These are phyloP conservation scores for Pleurotus citrinopileatus DNA, from an alignment of 768 basidiomycete species.

Conservation along the genomic window DNA sequence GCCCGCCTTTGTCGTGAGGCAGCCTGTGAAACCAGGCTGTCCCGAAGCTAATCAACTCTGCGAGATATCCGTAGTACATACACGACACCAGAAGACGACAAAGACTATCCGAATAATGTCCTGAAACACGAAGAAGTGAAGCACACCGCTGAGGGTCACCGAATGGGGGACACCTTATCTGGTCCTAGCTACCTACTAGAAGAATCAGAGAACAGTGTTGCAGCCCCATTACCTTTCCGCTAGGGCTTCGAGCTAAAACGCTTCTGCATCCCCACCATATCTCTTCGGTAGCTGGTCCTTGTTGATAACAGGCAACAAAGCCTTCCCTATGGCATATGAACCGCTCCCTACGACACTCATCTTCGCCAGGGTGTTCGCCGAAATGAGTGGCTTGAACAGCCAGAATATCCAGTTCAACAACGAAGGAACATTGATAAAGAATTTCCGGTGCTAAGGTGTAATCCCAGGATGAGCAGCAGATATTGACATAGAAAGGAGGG, in stretches of 20 bases:
- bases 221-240: too few relatives aligned
- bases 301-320: conserved; percentile 57
- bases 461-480: not conserved
- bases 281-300: conserved; percentile 56
- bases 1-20: too few relatives aligned
- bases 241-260: conserved; percentile 41
- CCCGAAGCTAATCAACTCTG: too few relatives aligned
- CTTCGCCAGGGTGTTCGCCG: conserved; percentile 74
- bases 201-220: too few relatives aligned
- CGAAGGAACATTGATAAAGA: conserved; percentile 79
- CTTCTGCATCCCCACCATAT: conserved; percentile 68
- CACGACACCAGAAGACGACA: too few relatives aligned
- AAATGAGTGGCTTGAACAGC: conserved; percentile 73
- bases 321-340: conserved; percentile 52
- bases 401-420: conserved; percentile 82
- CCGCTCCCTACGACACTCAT: conserved; percentile 76
- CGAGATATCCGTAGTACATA: too few relatives aligned
- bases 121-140: too few relatives aligned
- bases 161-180: too few relatives aligned
- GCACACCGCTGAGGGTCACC: too few relatives aligned
- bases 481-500: not conserved
- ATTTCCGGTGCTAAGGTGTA: conserved; percentile 38
- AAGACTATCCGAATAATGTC: too few relatives aligned
- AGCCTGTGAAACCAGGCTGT: too few relatives aligned
- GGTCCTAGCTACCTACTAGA: too few relatives aligned